phyloP scores from a whole-genome alignment of 371 early-diverging fungal genomes.

The Rhizopus arrhizus region DNA sequence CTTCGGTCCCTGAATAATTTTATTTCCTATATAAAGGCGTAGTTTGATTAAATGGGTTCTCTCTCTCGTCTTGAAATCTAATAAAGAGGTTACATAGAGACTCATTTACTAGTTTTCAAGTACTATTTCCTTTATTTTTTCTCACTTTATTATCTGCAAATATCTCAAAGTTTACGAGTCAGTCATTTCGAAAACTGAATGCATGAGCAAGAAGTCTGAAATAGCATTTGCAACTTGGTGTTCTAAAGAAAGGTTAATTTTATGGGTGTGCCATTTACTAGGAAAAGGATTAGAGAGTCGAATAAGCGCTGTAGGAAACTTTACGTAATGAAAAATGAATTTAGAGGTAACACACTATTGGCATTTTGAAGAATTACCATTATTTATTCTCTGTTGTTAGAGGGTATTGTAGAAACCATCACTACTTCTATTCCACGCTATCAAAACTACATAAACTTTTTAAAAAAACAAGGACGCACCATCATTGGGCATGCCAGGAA shows the following conservation, averaged over 20 bases:
- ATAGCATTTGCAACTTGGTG: constrained; percentile 28
- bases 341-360: constrained; percentile 25
- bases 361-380: constrained; percentile 18
- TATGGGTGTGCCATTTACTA: constrained; percentile 19
- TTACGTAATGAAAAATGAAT: constrained; percentile 25
- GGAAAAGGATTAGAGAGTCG: constrained; percentile 22
- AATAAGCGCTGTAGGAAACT: constrained; percentile 19
- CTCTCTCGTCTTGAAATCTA: too few relatives aligned
- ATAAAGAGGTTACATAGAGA: too few relatives aligned
- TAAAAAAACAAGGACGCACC: constrained; percentile 22
- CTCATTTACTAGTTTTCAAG: too few relatives aligned
- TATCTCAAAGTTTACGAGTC: constrained; percentile 25
- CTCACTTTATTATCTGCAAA: too few relatives aligned
- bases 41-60: too few relatives aligned
- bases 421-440: constrained; percentile 20
- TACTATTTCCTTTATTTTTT: too few relatives aligned
- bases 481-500: constrained; percentile 22
- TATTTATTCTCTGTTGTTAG: constrained; percentile 25
- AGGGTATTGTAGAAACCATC: constrained; percentile 19
- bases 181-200: constrained; percentile 25
- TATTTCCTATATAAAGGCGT: too few relatives aligned
- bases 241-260: constrained; percentile 24
- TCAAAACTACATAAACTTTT: constrained; percentile 22
- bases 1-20: too few relatives aligned
- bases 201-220: constrained; percentile 25